A percentile compares a stretch with the other conserved stretches of the same genome.
Conservation (phyloP, 1,284 basidiomycete species). For the Gymnopus androsaceus region DNA sequence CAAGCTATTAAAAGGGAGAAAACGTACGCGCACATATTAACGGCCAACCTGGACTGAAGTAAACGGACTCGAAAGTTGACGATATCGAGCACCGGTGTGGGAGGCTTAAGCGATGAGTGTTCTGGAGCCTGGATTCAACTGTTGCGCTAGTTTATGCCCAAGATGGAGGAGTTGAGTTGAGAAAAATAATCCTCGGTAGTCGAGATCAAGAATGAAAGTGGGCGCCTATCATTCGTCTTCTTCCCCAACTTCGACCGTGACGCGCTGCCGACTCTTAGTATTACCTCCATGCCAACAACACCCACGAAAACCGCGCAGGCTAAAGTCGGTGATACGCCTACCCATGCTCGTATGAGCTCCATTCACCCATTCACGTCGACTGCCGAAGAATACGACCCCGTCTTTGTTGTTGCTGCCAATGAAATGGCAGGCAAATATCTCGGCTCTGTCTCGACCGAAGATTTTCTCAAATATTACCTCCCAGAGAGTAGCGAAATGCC, state of each 20-base stretch:
- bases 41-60: too few relatives aligned
- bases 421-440: conserved; percentile 1
- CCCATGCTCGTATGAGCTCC: too few relatives aligned
- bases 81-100: too few relatives aligned
- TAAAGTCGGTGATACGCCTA: background rate
- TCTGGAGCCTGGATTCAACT: too few relatives aligned
- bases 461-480: background rate
- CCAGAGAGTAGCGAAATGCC: background rate
- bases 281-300: background rate
- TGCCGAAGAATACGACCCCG: background rate
- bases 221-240: background rate
- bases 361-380: too few relatives aligned
- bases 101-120: too few relatives aligned
- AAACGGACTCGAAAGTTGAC: too few relatives aligned
- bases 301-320: background rate
- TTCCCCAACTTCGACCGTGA: background rate
- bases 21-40: conserved; percentile 3
- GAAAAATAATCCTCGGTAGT: too few relatives aligned
- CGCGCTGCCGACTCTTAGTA: too few relatives aligned
- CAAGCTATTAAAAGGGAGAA: background rate
- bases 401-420: background rate
- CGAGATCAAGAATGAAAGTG: background rate
- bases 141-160: too few relatives aligned
- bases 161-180: too few relatives aligned
- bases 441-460: background rate